Percentiles rank a stretch among this genome's conserved stretches.
Conservation (phyloP, 139 green algal genomes). For the Mesostigma viride region DNA sequence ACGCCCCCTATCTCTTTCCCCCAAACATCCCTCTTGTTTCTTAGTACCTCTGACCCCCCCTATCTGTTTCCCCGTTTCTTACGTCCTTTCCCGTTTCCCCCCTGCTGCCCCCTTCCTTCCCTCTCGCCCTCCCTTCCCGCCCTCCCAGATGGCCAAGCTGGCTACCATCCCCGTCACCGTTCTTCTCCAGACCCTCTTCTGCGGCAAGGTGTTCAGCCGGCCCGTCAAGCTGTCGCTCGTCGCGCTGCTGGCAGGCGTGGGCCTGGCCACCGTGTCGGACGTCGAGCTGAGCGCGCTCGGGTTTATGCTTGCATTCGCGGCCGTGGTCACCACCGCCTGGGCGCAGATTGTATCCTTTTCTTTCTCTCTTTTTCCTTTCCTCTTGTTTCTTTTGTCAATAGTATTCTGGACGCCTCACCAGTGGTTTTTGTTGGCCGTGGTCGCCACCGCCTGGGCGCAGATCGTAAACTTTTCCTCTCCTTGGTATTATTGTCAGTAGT, state of each 20-base stretch:
- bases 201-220: constrained; percentile 32
- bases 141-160: constrained; percentile 47
- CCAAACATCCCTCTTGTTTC: too few species aligned
- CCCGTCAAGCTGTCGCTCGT: constrained; percentile 22
- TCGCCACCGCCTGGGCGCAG: constrained; percentile 39
- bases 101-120: too few species aligned
- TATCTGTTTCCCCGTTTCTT: too few species aligned
- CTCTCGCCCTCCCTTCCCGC: too few species aligned
- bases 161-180: constrained; percentile 44
- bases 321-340: constrained; percentile 39
- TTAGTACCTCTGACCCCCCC: too few species aligned
- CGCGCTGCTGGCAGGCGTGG: constrained; percentile 30
- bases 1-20: too few species aligned
- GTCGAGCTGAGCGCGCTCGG: constrained; percentile 39
- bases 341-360: constrained; percentile 40
- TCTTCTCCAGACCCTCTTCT: constrained; percentile 31
- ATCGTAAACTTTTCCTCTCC: too few species aligned
- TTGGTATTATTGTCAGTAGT: too few species aligned
- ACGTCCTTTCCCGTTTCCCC: too few species aligned
- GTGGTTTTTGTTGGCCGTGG: constrained; percentile 27
- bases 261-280: constrained; percentile 41
- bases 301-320: constrained; percentile 18
- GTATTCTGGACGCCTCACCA: too few species aligned
- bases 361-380: too few species aligned
- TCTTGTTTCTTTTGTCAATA: too few species aligned